Percentiles rank a stretch among this genome's conserved stretches.
Evolutionary conservation across 1,139 yeast genomes (phyloP).

Genomic region (Candida sp.): DNA sequence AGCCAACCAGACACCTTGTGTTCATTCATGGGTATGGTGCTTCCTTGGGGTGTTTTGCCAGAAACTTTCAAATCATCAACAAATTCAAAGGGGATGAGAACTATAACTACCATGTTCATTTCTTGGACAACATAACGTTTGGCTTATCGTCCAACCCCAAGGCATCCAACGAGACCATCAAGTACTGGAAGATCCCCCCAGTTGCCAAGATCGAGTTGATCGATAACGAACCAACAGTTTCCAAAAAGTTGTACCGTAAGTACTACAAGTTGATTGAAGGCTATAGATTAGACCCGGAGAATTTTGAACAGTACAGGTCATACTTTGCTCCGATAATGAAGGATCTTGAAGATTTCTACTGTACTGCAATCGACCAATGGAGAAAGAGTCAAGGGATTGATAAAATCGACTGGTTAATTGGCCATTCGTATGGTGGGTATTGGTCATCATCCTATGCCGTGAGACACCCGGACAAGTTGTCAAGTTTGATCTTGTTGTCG

Average conservation of each 20-base stretch:
- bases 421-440: constrained; percentile 53
- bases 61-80: constrained; percentile 63
- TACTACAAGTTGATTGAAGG: constrained; percentile 47
- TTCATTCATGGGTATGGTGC: constrained; percentile 95
- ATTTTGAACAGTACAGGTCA: constrained; percentile 31
- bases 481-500: constrained; percentile 72
- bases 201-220: constrained; percentile 33
- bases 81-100: constrained; percentile 35
- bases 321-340: constrained; percentile 47
- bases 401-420: constrained; percentile 44
- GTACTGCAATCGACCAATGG: constrained; percentile 44
- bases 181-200: constrained; percentile 24
- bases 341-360: constrained; percentile 42
- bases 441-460: constrained; percentile 49
- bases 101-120: constrained; percentile 59
- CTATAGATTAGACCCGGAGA: constrained; percentile 29
- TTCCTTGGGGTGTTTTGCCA: constrained; percentile 81
- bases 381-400: constrained; percentile 31
- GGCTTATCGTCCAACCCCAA: constrained; percentile 78
- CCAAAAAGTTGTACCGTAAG: constrained; percentile 37
- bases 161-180: constrained; percentile 20
- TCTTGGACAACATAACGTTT: constrained; percentile 84
- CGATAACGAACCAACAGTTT: constrained; percentile 34
- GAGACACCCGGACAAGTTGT: constrained; percentile 58
- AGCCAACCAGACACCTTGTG: constrained; percentile 51